phyloP scores from a whole-genome alignment of 1,284 basidiomycete species.

The Lentinula novae-zelandiae region DNA sequence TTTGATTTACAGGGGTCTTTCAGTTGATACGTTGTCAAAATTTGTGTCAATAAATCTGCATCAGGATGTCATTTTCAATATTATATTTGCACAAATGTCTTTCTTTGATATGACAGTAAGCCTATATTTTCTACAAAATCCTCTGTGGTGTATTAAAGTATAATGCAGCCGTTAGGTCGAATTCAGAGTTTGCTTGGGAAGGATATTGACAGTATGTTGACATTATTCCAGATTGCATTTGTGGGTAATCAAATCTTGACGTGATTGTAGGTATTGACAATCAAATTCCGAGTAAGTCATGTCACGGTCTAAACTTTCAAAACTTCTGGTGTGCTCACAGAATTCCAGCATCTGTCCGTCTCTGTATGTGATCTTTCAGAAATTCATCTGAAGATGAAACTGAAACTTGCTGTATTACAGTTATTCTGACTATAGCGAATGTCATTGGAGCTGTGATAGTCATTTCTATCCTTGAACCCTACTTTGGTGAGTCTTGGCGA shows the following conservation, averaged over 20 bases:
- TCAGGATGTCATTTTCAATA: slow-evolving; percentile 45
- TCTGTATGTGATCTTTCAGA: slow-evolving; percentile 38
- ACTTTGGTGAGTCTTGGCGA: slow-evolving; percentile 49
- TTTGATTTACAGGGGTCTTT: slow-evolving; percentile 39
- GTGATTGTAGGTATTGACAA: slow-evolving; percentile 35
- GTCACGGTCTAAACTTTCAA: slow-evolving; percentile 39
- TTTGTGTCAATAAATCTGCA: slow-evolving; percentile 60
- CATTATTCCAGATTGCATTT: not conserved
- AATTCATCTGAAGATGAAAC: not conserved
- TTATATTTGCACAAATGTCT: slow-evolving; percentile 67
- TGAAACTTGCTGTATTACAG: slow-evolving; percentile 29
- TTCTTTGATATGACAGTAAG: slow-evolving; percentile 67
- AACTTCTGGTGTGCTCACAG: slow-evolving; percentile 9
- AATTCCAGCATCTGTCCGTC: slow-evolving; percentile 55
- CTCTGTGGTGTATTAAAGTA: not conserved
- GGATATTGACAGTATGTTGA: slow-evolving; percentile 54
- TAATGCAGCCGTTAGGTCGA: slow-evolving; percentile 46
- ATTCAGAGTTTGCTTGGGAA: slow-evolving; percentile 34
- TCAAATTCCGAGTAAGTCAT: slow-evolving; percentile 50
- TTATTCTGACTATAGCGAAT: slow-evolving; percentile 40
- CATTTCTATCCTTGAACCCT: slow-evolving; percentile 67
- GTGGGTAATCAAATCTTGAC: not conserved
- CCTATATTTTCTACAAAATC: not conserved
- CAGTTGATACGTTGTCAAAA: slow-evolving; percentile 54
- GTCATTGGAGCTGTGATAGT: slow-evolving; percentile 62